Evolutionary conservation across 306 rosid species (phyloP), one percentile per base, ranked within the genome.

Genomic region (Cicer yamashitae): DNA sequence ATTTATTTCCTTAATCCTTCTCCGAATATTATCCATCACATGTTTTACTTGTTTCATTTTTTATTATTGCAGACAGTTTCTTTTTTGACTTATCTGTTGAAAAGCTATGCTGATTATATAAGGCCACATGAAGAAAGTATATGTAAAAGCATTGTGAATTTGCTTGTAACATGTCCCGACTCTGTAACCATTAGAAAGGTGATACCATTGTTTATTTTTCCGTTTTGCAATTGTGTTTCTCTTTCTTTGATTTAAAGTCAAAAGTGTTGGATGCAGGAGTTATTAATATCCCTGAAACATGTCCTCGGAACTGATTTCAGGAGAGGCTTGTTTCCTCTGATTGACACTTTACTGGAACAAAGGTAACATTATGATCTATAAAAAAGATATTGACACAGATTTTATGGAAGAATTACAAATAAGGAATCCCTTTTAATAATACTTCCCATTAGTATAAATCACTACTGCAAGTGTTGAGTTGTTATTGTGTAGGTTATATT

Each of bases 81-180:
- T 1, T 96, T 96, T 85, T 84, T 96, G 80, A 96, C 98, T 14
- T 96, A 96, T 71, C 87, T 96, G 84, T 82, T 96, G 89, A 96
- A 91, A 88, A 84, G 99, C 85, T 92, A 87, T 56, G 98, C 98
- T 45, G 98, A 96, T 79, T 96, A 88, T 89, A 96, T 96, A 77
- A 87, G 91, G 86, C 96, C 96, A 30, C 99, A 96, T 83, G 99
- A 96, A 83, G 99, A 92, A 83, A 92, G 98, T 89, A 96, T 96
- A 76, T 96, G 99, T 70, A 92, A 90, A 87, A 96, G 99, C 86
- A 96, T 96, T 78, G 99, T 96, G 77, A 96, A 89, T 90, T 90
- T 96, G 81, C 96, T 96, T 73, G 98, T 96, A 54, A 96, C 99
- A 58, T 96, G 99, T 81, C 88, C 98, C 43, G 99, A 96, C 82